Evolutionary conservation across 441 rosid genomes (phyloP).

Genomic region (Bocquillonia castaneifolia): DNA sequence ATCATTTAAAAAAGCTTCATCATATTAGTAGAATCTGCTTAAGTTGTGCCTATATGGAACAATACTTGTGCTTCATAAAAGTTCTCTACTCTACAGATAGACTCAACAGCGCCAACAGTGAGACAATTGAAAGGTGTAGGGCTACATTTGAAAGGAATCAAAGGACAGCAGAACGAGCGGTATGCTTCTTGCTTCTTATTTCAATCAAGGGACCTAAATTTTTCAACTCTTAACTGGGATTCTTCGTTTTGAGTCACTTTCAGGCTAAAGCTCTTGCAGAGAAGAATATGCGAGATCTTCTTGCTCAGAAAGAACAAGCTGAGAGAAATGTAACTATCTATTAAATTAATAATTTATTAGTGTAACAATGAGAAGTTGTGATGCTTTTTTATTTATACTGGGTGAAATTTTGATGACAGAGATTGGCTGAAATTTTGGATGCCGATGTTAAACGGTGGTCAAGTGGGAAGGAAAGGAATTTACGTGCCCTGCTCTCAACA

Average conservation of each 20-base stretch:
- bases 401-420: slow-evolving; percentile 41
- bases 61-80: slow-evolving; percentile 29
- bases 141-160: slow-evolving; percentile 74
- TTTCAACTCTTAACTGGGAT: slow-evolving; percentile 12
- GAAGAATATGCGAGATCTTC: slow-evolving; percentile 84
- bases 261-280: slow-evolving; percentile 97
- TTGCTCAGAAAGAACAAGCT: slow-evolving; percentile 81
- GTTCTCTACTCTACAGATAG: slow-evolving; percentile 31
- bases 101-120: slow-evolving; percentile 42
- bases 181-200: slow-evolving; percentile 30
- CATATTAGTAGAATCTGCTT: not conserved
- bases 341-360: slow-evolving; percentile 5
- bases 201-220: not conserved
- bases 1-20: not conserved
- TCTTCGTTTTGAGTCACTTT: slow-evolving; percentile 26
- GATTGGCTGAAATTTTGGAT: slow-evolving; percentile 68
- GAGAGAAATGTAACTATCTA: slow-evolving; percentile 69
- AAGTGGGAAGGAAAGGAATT: slow-evolving; percentile 74
- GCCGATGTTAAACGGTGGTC: slow-evolving; percentile 96
- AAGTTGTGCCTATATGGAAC: slow-evolving; percentile 9
- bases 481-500: slow-evolving; percentile 90
- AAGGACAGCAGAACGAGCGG: slow-evolving; percentile 78
- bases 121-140: slow-evolving; percentile 58
- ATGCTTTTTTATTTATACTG: slow-evolving; percentile 19
- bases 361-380: not conserved